Base-by-base conservation (phyloP, 768 basidiomycete species). In the Crepidotus variabilis region DNA sequence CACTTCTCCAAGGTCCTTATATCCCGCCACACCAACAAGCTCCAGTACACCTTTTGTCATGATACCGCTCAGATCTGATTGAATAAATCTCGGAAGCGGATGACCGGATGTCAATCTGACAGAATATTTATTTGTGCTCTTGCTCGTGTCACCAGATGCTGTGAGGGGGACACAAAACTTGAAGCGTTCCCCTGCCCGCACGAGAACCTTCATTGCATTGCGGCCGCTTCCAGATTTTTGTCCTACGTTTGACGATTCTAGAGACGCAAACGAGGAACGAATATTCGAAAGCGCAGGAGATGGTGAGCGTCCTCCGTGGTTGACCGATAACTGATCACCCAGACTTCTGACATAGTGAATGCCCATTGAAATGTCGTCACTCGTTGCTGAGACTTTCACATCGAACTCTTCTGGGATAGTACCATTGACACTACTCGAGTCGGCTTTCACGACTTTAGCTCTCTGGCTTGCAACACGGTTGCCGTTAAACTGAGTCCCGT, bases 311-410 rank as follows among this genome's bases (percentile, higher is more conserved):
- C 56, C 35, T 36, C 60, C 24, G 46, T 51, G 39, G 61, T 55
- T 65, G 59, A 59, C 69, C 59, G 51, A 55, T 51, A 61, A 60
- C 57, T 61, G 63, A 33, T 87, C 84, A 34, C 87, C 89, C 55
- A 90, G 74, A 13, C 86, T 80, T 51, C 81, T 81, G 36, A 90
- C 84, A 61, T 89, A 90, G 61, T 83, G 84, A 60, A 88, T 77
- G 6, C 87, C 86, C 66, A 87, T 81, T 23, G 76, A 75, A 22
- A 91, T 76, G 51, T 88, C 89, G 65, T 90, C 89, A 23, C 73
- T 76, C 63, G 80, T 83, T 36, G 69, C 71, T 57, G 71, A 73
- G 47, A 66, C 72, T 63, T 60, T 73, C 54, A 67, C 64, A 47
- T 60, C 69, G 20, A 58, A 57, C 45, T 53, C 64, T 35, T 71